A percentile compares a stretch with the other conserved stretches of the same genome.
Conservation (phyloP, 495 filamentous ascomycete genomes). For the Aspergillus ostianus region DNA sequence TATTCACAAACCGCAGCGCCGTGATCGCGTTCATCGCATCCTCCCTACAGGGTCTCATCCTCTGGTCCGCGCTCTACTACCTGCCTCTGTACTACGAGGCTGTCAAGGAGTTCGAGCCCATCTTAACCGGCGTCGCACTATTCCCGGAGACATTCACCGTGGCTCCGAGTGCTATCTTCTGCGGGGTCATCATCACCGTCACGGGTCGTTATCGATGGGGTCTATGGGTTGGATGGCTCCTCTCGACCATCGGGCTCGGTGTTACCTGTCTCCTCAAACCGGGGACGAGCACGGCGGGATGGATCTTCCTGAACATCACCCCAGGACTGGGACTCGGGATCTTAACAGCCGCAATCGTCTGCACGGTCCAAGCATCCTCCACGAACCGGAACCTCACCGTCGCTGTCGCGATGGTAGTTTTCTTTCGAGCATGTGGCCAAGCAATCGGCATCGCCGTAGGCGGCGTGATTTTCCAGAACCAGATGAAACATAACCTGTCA, state of each 20-base stretch:
- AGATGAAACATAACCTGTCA: constrained; percentile 47
- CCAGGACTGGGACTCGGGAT: constrained; percentile 49
- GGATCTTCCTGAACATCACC: constrained; percentile 49
- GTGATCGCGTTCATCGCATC: constrained; percentile 41
- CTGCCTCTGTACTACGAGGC: constrained; percentile 52
- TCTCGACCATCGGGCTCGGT: constrained; percentile 48
- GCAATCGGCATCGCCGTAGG: constrained; percentile 56
- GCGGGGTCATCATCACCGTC: constrained; percentile 40
- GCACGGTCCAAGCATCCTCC: constrained; percentile 49
- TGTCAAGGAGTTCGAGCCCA: constrained; percentile 47
- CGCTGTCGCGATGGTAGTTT: constrained; percentile 54
- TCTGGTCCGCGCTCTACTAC: constrained; percentile 49
- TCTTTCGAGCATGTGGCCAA: constrained; percentile 56
- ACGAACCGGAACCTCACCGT: constrained; percentile 42
- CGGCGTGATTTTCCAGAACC: constrained; percentile 61
- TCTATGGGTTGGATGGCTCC: constrained; percentile 52
- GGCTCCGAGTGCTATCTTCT: constrained; percentile 46
- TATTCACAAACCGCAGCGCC: constrained; percentile 51
- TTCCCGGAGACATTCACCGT: constrained; percentile 55
- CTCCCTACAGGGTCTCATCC: constrained; percentile 49
- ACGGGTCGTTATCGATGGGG: constrained; percentile 51
- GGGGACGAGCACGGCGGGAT: constrained; percentile 39
- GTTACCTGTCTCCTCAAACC: constrained; percentile 45
- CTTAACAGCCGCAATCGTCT: constrained; percentile 46
- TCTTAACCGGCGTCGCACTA: constrained; percentile 45